Evolutionary conservation across 2,329 filamentous ascomycete species (phyloP), one percentile per base, ranked within the genome.

Genomic region (Claviceps paspali): DNA sequence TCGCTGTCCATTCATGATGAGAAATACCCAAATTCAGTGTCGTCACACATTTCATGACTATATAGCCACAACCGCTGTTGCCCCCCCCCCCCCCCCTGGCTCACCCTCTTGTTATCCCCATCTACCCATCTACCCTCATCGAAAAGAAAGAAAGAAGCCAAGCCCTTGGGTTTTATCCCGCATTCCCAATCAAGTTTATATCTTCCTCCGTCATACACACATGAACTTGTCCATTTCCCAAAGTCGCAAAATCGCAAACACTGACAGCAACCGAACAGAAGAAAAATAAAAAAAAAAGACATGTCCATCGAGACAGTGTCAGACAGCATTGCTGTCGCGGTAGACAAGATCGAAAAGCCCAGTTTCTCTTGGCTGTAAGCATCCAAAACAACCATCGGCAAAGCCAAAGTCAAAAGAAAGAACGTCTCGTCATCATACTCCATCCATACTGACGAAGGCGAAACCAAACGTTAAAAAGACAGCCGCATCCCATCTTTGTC

Each of bases 401-500:
- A 17, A 18, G n/a, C 14, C 2, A 11, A 12, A 27, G 5, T 11
- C 5, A n/a, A n/a, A 21, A 7, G n/a, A 17, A 31, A 32, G 23
- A 15, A 3, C 5, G 3, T 14, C 5, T 8, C 11, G 10, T 29
- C 24, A 19, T 35, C 17, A 19, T 15, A n/a, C 23, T 10, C 10
- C 12, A 28, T 22, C 4, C 12, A 22, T 24, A 9, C 35, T 37
- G 28, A 37, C 29, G 11, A 31, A 29, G 19, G n/a, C 19, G n/a
- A 6, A 23, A 14, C 14, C 11, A 1, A 5, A 4, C 18, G 8
- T 18, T 2, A 14, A 22, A 19, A 36, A 38, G 70, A 2, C 55
- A 72, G 33, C 66, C 70, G 1, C 71, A 76, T 45, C 63, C 69
- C 0, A 60, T 63, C 7, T 73, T 75, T 43, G 67, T 70, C 30